Evolutionary conservation across 805 yeast species (phyloP).

Genomic region (Pachysolen tannophilus): DNA sequence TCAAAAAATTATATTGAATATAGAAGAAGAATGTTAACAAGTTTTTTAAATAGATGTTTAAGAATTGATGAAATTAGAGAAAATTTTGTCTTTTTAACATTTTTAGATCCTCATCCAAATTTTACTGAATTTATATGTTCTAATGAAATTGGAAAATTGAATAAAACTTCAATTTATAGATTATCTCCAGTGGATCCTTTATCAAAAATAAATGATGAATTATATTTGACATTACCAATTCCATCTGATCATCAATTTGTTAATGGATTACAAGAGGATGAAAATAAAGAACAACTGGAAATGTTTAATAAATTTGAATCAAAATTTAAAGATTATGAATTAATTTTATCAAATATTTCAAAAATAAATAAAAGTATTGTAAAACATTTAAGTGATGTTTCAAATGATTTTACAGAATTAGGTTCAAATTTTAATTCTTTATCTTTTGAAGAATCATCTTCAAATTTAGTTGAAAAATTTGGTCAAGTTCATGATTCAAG

Average conservation of each 20-base stretch:
- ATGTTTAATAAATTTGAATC: constrained; percentile 20
- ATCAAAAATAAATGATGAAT: constrained; percentile 40
- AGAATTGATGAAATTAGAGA: constrained; percentile 45
- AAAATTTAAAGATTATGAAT: constrained; percentile 24
- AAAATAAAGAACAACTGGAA: constrained; percentile 20
- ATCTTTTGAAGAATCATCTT: constrained; percentile 35
- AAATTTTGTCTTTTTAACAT: constrained; percentile 61
- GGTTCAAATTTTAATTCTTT: constrained; percentile 44
- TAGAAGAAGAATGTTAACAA: constrained; percentile 66
- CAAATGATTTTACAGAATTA: constrained; percentile 43
- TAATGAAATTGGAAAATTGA: constrained; percentile 44
- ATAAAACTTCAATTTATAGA: constrained; percentile 44
- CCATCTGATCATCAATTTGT: constrained; percentile 34
- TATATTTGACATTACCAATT: constrained; percentile 55
- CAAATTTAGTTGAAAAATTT: constrained; percentile 53
- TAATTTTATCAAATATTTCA: constrained; percentile 21
- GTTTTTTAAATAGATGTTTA: constrained; percentile 72
- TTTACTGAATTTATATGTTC: constrained; percentile 70
- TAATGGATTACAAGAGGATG: constrained; percentile 12
- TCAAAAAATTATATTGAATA: constrained; percentile 33
- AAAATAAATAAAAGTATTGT: constrained; percentile 37
- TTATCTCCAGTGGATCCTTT: constrained; percentile 55
- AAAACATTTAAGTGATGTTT: constrained; percentile 35
- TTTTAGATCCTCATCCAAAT: constrained; percentile 75
- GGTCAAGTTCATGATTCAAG: constrained; percentile 82